phyloP scores from a whole-genome alignment of 768 basidiomycete genomes.

The Xerocomellus intermedius region DNA sequence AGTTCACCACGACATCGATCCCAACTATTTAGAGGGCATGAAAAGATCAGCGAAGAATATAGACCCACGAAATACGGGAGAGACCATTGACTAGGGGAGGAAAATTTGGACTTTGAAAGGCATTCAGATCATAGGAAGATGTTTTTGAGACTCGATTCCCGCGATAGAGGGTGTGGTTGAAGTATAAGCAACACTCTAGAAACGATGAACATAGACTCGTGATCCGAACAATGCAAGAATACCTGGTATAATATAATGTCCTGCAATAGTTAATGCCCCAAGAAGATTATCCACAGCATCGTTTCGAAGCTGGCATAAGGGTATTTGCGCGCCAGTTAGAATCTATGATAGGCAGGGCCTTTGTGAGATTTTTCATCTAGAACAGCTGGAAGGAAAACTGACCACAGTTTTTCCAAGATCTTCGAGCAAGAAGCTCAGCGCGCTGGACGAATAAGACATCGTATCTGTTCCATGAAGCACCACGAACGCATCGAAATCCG shows the following conservation, averaged over 20 bases:
- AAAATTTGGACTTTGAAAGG: slow-evolving; percentile 85
- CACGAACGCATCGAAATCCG: slow-evolving; percentile 84
- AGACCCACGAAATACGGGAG: background rate
- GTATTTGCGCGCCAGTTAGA: slow-evolving; percentile 91
- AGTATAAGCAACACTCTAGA: slow-evolving; percentile 83
- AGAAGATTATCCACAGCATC: slow-evolving; percentile 93
- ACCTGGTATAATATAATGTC: slow-evolving; percentile 92
- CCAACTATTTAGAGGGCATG: slow-evolving; percentile 52
- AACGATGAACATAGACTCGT: background rate
- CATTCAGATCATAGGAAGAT: slow-evolving; percentile 80
- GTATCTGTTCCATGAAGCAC: slow-evolving; percentile 90
- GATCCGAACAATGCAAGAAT: slow-evolving; percentile 8
- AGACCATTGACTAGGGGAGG: slow-evolving; percentile 76
- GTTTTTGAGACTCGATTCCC: slow-evolving; percentile 83
- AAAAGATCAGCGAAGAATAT: slow-evolving; percentile 5
- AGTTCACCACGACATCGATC: slow-evolving; percentile 86
- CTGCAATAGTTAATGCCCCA: slow-evolving; percentile 85
- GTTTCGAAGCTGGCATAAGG: slow-evolving; percentile 86
- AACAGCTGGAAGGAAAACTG: slow-evolving; percentile 19
- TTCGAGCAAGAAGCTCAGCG: slow-evolving; percentile 87
- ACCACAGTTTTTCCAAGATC: slow-evolving; percentile 92
- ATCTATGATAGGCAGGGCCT: slow-evolving; percentile 49
- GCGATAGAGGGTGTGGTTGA: slow-evolving; percentile 85
- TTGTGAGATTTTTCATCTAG: background rate
- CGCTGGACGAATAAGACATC: slow-evolving; percentile 87